Base-by-base conservation (phyloP, 108 stramenopile species). In the Fragilariopsis cylindrus region DNA sequence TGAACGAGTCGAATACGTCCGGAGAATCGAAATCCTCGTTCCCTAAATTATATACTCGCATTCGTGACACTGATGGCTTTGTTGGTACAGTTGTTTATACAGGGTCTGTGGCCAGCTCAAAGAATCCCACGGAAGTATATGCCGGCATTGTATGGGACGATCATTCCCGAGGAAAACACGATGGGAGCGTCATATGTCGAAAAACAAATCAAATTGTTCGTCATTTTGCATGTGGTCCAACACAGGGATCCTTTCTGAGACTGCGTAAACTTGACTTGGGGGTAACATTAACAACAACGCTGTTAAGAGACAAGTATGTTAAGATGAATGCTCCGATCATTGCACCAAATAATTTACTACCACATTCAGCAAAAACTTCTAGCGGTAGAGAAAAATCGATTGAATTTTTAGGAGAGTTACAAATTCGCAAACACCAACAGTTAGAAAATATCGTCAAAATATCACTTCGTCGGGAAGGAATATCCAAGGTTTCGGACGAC, bases 111-210 rank as follows among this genome's bases (percentile, higher is more conserved):
- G 89, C 93, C 11, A 87, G 87, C n/a, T 92, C 93, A 62, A 96
- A 92, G 67, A 80, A 90, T 18, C 63, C 82, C 42, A 55, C 71
- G 8, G 93, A 96, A 73, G 76, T 82, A 56, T 96, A 94, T 68
- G 88, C 83, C 40, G 96, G 96, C n/a, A 84, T 96, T 41, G 77
- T 83, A 3, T 96, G 96, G 96, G 96, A 96, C 71, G 93, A 93
- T 72, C 54, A 57, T 42, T 84, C 86, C 5, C 74, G 96, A 13
- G 96, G 96, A 43, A 96, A 94, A 73, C 96, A 96, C 74, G 93
- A 96, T 78, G 96, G 96, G 30, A 79, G 77, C 39, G 93, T 94
- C 47, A 85, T 94, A 49, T 90, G 85, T 75, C 81, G 90, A 48
- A 19, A 16, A n/a, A 92, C 89, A 42, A 90, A 91, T 71, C 68